Evolutionary conservation across 768 basidiomycete genomes (phyloP).

Genomic region (Tricholoma hemisulphureum): DNA sequence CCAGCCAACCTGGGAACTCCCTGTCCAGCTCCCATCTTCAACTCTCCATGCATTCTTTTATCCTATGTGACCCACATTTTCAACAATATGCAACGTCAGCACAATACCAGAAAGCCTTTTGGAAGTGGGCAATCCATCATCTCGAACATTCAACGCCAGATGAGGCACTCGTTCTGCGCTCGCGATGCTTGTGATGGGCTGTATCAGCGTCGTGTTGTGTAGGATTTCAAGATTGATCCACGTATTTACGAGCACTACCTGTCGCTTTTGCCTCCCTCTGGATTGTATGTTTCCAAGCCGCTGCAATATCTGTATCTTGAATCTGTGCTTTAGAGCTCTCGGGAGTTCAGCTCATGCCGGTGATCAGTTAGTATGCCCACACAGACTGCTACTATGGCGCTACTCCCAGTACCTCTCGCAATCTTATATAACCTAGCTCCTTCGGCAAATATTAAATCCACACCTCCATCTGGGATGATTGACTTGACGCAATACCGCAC

Average conservation of each 20-base stretch:
- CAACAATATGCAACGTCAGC: conserved; percentile 57
- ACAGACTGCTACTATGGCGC: conserved; percentile 27
- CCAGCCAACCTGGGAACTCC: conserved; percentile 43
- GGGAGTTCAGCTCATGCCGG: conserved; percentile 22
- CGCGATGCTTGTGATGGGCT: conserved; percentile 1
- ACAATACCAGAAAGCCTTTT: conserved; percentile 63
- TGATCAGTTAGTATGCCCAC: conserved; percentile 26
- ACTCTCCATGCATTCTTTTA: conserved; percentile 53
- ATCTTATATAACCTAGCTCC: conserved; percentile 65
- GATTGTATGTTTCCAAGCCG: conserved; percentile 25
- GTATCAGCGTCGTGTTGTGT: conserved; percentile 6
- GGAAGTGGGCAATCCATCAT: conserved; percentile 65
- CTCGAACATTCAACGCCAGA: conserved; percentile 47
- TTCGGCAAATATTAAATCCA: neutral
- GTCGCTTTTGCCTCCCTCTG: conserved; percentile 40
- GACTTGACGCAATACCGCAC: conserved; percentile 34
- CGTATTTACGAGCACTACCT: conserved; percentile 65
- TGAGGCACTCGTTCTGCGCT: conserved; percentile 39
- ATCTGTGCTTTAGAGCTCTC: conserved; percentile 15
- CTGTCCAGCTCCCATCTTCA: conserved; percentile 34
- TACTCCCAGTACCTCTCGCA: conserved; percentile 37
- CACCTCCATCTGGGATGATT: conserved; percentile 5
- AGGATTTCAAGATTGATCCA: conserved; percentile 64
- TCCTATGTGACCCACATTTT: conserved; percentile 57
- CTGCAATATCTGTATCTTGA: neutral